phyloP scores from a whole-genome alignment of 495 filamentous ascomycete species.

The Daldinia decipiens region DNA sequence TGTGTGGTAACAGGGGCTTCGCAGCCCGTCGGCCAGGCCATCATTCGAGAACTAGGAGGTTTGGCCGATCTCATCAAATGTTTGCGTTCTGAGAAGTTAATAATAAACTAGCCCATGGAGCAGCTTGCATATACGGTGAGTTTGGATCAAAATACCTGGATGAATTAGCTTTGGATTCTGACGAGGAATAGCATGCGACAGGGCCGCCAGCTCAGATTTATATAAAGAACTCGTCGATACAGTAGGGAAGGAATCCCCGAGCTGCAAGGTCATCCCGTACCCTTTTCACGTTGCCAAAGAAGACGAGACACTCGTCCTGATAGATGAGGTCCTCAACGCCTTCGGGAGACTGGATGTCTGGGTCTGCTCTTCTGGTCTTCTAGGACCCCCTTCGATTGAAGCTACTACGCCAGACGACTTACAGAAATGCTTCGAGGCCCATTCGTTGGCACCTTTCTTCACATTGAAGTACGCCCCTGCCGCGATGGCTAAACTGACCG shows the following conservation, averaged over 20 bases:
- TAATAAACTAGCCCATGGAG: background rate
- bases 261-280: conserved; percentile 68
- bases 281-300: conserved; percentile 65
- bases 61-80: background rate
- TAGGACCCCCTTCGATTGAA: conserved; percentile 65
- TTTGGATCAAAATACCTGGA: background rate
- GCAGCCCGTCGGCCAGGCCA: background rate
- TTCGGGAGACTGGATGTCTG: conserved; percentile 70
- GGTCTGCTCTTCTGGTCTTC: conserved; percentile 65
- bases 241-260: conserved; percentile 55
- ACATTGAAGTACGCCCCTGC: conserved; percentile 70
- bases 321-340: conserved; percentile 69
- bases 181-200: conserved; percentile 46
- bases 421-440: conserved; percentile 65
- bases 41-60: background rate
- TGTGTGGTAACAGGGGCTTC: background rate
- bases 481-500: conserved; percentile 67
- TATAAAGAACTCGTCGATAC: conserved; percentile 47
- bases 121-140: background rate
- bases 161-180: background rate
- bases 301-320: conserved; percentile 66
- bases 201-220: conserved; percentile 35
- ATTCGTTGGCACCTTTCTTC: conserved; percentile 69
- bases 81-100: background rate
- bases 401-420: conserved; percentile 64